phyloP scores from a whole-genome alignment of 768 basidiomycete species.

The Serendipita vermifera region DNA sequence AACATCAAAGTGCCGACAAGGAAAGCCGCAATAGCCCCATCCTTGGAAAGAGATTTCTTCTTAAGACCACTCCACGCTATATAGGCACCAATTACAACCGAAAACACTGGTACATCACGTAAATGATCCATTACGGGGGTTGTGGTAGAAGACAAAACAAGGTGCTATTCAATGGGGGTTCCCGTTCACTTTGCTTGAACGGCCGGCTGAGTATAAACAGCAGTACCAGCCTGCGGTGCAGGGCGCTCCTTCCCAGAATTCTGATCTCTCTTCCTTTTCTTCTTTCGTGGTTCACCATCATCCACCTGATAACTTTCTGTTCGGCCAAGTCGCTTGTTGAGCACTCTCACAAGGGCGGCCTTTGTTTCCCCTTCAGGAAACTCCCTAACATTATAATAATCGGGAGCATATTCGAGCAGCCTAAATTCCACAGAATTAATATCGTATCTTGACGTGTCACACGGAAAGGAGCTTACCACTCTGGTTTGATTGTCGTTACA shows the following conservation, averaged over 20 bases:
- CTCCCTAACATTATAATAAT: slow-evolving; percentile 52
- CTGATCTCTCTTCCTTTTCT: slow-evolving; percentile 15
- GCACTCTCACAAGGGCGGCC: slow-evolving; percentile 41
- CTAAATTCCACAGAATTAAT: slow-evolving; percentile 22
- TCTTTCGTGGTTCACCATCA: slow-evolving; percentile 12
- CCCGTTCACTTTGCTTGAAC: not conserved
- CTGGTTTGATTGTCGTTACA: slow-evolving; percentile 71
- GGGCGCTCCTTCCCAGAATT: not conserved
- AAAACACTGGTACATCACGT: slow-evolving; percentile 1
- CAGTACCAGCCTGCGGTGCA: not conserved
- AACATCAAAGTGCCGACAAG: slow-evolving; percentile 62
- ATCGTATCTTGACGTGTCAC: not conserved
- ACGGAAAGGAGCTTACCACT: slow-evolving; percentile 51
- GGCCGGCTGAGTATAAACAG: not conserved
- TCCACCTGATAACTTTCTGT: slow-evolving; percentile 19
- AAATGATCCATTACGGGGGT: not conserved
- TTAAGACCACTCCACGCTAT: not conserved
- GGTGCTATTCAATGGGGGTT: not conserved
- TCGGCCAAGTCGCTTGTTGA: slow-evolving; percentile 42
- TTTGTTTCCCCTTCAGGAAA: slow-evolving; percentile 67
- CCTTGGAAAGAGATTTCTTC: slow-evolving; percentile 37
- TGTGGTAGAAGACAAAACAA: slow-evolving; percentile 1
- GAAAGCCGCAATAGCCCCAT: slow-evolving; percentile 67
- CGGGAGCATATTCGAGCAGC: slow-evolving; percentile 48
- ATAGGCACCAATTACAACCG: not conserved